Evolutionary conservation across 768 basidiomycete genomes (phyloP), one percentile per base, ranked within the genome.

Genomic region (Amanita pallidorosea): DNA sequence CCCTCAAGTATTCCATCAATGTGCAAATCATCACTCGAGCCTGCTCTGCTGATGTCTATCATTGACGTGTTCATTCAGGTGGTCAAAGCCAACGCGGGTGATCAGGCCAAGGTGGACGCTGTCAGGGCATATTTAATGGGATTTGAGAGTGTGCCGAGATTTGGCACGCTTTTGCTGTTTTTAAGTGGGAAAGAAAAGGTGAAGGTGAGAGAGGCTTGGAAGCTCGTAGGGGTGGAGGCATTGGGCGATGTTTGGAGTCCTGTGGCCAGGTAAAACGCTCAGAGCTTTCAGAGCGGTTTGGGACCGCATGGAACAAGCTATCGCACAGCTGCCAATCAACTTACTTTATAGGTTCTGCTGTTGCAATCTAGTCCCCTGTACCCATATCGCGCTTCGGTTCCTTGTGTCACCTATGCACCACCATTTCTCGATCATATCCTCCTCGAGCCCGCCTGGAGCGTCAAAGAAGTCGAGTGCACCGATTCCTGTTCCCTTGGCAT

Each of bases 401-500:
- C 75, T 71, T 4, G 59, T 59, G 59, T 88, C 82, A 0, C 91
- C 91, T 37, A 85, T 61, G 57, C 87, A 88, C 88, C 89, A 94
- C 92, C 92, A 93, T 60, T 85, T 88, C 64, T 94, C 92, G 20
- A 93, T 56, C 65, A 78, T 68, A 46, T 83, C 84, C 38, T 69
- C 59, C 6, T 53, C 59, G 13, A 67, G 53, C 49, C 13, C 46
- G 36, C 29, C 52, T 15, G 44, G 58, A 23, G 22, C 17, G 47
- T 68, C 67, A 56, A 90, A 82, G 58, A 88, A 83, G 60, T 91
- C 87, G 7, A 92, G 70, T 2, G 71, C 66, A 0, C 87, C 89
- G 2, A 79, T 63, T 2, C 84, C 85, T 0, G 53, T 45, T 3
- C 64, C 59, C 6, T 51, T 56, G 7, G 66, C 55, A 57, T 81